Conservation (phyloP, 495 filamentous ascomycete genomes). For the Talaromyces borbonicus region DNA sequence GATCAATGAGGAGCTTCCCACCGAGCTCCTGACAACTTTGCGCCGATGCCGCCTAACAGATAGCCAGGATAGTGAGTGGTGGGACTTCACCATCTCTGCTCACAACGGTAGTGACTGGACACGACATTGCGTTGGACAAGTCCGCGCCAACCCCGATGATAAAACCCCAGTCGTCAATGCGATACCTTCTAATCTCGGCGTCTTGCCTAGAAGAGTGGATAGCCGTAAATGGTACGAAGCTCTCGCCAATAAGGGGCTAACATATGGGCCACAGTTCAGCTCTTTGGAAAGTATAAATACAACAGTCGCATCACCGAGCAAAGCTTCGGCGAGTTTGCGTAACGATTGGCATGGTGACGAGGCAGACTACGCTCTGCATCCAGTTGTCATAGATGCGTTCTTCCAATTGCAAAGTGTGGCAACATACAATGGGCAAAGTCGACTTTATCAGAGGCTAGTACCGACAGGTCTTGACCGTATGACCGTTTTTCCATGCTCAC, state of each 20-base stretch:
- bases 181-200: no score
- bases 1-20: conserved; percentile 14
- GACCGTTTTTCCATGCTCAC: background rate
- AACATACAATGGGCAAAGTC: conserved; percentile 15
- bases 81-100: conserved; percentile 23
- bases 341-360: background rate
- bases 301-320: background rate
- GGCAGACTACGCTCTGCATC: conserved; percentile 7
- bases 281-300: conserved; percentile 2
- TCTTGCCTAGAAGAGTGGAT: no score
- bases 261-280: no score
- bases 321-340: background rate
- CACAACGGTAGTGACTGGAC: conserved; percentile 20
- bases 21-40: conserved; percentile 24
- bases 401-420: conserved; percentile 30
- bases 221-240: no score
- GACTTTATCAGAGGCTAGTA: conserved; percentile 14
- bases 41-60: conserved; percentile 15
- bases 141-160: no score
- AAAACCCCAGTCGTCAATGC: no score
- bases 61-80: conserved; percentile 21
- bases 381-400: conserved; percentile 31
- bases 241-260: no score
- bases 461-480: conserved; percentile 21
- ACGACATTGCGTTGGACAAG: conserved; percentile 23